phyloP scores from a whole-genome alignment of 768 basidiomycete genomes.

The Rhodocollybia butyracea region DNA sequence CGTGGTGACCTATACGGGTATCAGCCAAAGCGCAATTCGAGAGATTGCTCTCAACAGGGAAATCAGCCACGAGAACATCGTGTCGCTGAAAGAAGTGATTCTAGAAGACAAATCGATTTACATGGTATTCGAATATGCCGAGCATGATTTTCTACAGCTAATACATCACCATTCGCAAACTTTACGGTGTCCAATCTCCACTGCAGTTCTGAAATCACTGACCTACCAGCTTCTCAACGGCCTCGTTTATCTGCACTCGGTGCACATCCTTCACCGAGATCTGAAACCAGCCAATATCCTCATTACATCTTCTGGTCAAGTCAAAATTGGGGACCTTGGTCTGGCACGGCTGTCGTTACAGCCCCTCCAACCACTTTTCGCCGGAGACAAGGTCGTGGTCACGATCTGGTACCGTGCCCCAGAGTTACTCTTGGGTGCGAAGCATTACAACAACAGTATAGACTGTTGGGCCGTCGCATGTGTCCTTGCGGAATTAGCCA shows the following conservation, averaged over 20 bases:
- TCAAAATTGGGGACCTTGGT: conserved; percentile 98
- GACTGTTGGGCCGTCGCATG: conserved; percentile 99
- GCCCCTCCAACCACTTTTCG: conserved; percentile 87
- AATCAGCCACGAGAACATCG: conserved; percentile 87
- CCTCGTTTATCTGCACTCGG: conserved; percentile 89
- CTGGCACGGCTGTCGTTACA: conserved; percentile 89
- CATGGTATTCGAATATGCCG: conserved; percentile 99
- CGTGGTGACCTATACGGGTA: conserved; percentile 91
- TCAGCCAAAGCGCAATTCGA: conserved; percentile 95
- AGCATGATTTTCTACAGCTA: conserved; percentile 98
- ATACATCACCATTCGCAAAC: conserved; percentile 97
- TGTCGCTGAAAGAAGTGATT: conserved; percentile 90
- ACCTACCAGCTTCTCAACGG: conserved; percentile 94
- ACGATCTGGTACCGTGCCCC: conserved; percentile 99
- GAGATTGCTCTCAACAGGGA: conserved; percentile 95
- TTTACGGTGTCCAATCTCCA: conserved; percentile 70
- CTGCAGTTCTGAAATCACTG: conserved; percentile 85
- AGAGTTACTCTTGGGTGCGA: conserved; percentile 92
- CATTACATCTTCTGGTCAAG: conserved; percentile 81
- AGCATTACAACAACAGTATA: conserved; percentile 96
- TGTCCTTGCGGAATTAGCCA: conserved; percentile 93
- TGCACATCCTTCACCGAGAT: conserved; percentile 94
- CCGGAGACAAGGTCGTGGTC: conserved; percentile 97
- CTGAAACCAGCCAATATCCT: conserved; percentile 99
- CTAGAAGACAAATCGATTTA: conserved; percentile 98